Base-by-base conservation (phyloP, 139 green algal species). In the Ulvella scutata region DNA sequence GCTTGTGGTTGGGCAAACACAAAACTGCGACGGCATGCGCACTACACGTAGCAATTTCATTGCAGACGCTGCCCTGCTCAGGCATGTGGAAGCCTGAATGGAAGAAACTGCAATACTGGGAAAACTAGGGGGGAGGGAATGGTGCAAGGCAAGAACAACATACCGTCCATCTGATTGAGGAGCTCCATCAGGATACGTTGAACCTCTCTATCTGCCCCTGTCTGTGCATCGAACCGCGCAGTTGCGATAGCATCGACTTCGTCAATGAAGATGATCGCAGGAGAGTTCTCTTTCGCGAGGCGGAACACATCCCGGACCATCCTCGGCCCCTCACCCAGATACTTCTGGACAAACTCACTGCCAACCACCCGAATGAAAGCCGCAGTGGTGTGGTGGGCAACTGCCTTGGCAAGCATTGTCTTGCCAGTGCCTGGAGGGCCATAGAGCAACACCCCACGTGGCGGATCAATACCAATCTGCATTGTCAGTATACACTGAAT, bases 151-250 rank as follows among this genome's bases (percentile, higher is more conserved):
- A n/a, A n/a, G n/a, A n/a, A n/a, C n/a, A n/a, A n/a, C n/a, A n/a
- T n/a, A n/a, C 95, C 95, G 81, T 99, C 95, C 90, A 96, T 96
- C 88, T 98, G 95, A 76, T 97, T 98, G 36, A 99, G 88, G 67
- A 99, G 89, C 88, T 99, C 95, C 94, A 99, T 98, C 10, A 99
- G 88, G 78, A 99, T 99, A 61, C 95, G 89, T 89, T 99, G 95
- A 74, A 99, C 33, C 62, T 39, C 62, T 39, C 62, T 74, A 79
- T 96, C 90, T n/a, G 90, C 91, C 3, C 92, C 92, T 2, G 93
- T 98, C 82, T 98, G 93, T 6, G 95, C 95, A 79, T 99, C 95
- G 77, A 99, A 99, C 43, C 93, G 89, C 2, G 92, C 90, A 0
- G 95, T 99, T 9, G 93, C 95, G 61, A 99, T 97, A 28, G 95